These are phyloP conservation scores for Fusarium sp. DNA, from an alignment of 2,329 filamentous ascomycete species.

Conservation along the genomic window DNA sequence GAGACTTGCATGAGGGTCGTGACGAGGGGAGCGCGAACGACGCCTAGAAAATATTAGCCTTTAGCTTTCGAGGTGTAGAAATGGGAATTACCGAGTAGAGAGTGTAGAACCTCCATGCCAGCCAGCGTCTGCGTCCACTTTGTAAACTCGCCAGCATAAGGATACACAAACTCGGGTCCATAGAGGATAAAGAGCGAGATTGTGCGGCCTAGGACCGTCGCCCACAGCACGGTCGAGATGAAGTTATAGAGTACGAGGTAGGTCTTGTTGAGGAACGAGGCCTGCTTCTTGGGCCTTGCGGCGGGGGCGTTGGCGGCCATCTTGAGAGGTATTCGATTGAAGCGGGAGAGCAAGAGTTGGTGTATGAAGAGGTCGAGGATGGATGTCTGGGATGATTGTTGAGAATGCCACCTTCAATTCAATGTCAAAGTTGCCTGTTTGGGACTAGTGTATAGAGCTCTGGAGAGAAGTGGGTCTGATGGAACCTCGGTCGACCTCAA, in stretches of 20 bases:
- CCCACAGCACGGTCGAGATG: slow-evolving; percentile 81
- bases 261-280: slow-evolving; percentile 60
- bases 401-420: slow-evolving; percentile 30
- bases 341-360: background rate
- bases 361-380: no score
- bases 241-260: slow-evolving; percentile 92
- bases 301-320: slow-evolving; percentile 40
- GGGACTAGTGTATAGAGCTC: slow-evolving; percentile 23
- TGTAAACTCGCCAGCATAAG: slow-evolving; percentile 73
- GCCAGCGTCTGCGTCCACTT: slow-evolving; percentile 89
- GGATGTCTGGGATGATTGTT: slow-evolving; percentile 23
- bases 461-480: background rate
- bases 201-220: slow-evolving; percentile 78
- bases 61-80: background rate
- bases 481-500: background rate
- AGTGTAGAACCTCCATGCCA: slow-evolving; percentile 85
- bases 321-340: background rate
- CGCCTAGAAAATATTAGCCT: slow-evolving; percentile 60
- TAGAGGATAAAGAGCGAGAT: slow-evolving; percentile 63
- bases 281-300: slow-evolving; percentile 40
- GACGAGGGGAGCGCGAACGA: slow-evolving; percentile 86
- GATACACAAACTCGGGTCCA: slow-evolving; percentile 71
- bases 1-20: slow-evolving; percentile 94
- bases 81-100: slow-evolving; percentile 71
- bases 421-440: slow-evolving; percentile 21